A percentile compares a stretch with the other conserved stretches of the same genome.
These are phyloP conservation scores for Strobilomyces dryophilus DNA, from an alignment of 768 basidiomycete genomes.

Conservation along the genomic window DNA sequence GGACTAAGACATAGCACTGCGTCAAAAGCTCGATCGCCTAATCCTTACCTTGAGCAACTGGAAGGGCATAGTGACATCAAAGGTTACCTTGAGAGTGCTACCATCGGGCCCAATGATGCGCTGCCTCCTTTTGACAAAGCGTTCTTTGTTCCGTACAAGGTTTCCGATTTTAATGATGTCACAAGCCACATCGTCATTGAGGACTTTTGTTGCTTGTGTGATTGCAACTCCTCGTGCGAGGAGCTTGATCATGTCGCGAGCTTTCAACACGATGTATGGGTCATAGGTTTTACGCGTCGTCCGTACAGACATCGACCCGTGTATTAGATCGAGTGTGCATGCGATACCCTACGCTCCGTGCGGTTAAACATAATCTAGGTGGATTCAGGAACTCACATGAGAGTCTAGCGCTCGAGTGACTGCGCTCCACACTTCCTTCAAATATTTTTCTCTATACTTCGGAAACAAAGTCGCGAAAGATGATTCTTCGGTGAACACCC, in stretches of 20 bases:
- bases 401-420: constrained; percentile 81
- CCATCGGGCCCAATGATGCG: constrained; percentile 97
- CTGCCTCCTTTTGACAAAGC: constrained; percentile 94
- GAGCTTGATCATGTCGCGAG: constrained; percentile 92
- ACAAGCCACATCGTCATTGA: constrained; percentile 87
- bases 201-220: constrained; percentile 80
- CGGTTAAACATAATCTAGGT: neutral
- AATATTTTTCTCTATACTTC: constrained; percentile 95
- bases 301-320: constrained; percentile 95
- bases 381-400: constrained; percentile 48
- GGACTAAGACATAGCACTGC: constrained; percentile 94
- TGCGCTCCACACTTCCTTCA: constrained; percentile 91
- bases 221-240: constrained; percentile 88
- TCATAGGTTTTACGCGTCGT: constrained; percentile 98
- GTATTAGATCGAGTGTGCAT: constrained; percentile 90
- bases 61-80: neutral
- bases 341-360: constrained; percentile 61
- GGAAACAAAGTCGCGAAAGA: constrained; percentile 98
- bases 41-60: constrained; percentile 3
- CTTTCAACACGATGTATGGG: constrained; percentile 94
- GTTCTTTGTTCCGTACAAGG: constrained; percentile 90
- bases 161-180: constrained; percentile 99
- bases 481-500: constrained; percentile 90
- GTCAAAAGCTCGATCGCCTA: constrained; percentile 97
- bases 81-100: constrained; percentile 84